Conservation (phyloP, 192 early-diverging fungal species). For the Coemansia guatemalensis region DNA sequence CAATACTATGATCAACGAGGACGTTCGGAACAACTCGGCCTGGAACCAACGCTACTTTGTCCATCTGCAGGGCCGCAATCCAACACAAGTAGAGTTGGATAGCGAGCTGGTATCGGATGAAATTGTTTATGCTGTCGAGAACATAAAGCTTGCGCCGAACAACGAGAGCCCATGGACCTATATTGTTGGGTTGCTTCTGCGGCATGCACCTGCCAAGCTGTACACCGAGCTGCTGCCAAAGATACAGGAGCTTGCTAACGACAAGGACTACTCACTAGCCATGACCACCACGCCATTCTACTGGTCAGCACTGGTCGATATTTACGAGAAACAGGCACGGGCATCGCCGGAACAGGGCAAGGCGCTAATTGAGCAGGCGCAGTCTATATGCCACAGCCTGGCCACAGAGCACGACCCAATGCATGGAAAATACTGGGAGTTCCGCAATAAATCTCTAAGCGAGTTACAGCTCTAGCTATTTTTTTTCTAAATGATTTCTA, state of each 20-base stretch:
- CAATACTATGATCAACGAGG: slow-evolving; percentile 69
- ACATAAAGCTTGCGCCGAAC: slow-evolving; percentile 77
- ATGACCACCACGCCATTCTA: slow-evolving; percentile 37
- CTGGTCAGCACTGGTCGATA: slow-evolving; percentile 50
- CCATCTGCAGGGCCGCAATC: slow-evolving; percentile 41
- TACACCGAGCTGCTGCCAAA: slow-evolving; percentile 32
- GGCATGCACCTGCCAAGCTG: slow-evolving; percentile 37
- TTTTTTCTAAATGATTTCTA: background rate
- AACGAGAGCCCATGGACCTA: slow-evolving; percentile 96
- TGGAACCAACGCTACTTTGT: slow-evolving; percentile 98
- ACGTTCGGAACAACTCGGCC: slow-evolving; percentile 96
- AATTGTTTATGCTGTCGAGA: slow-evolving; percentile 63
- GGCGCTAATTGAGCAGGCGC: slow-evolving; percentile 15
- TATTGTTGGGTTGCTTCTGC: slow-evolving; percentile 62
- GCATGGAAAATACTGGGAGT: slow-evolving; percentile 47
- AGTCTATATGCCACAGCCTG: slow-evolving; percentile 27
- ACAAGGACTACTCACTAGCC: slow-evolving; percentile 11
- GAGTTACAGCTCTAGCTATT: background rate
- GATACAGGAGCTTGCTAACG: slow-evolving; percentile 28
- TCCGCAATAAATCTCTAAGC: slow-evolving; percentile 20
- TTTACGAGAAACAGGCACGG: slow-evolving; percentile 38
- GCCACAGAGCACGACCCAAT: slow-evolving; percentile 31
- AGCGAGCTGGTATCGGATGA: slow-evolving; percentile 21
- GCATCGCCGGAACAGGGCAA: slow-evolving; percentile 9
- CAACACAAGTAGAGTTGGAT: background rate